phyloP scores from a whole-genome alignment of 208 protist genomes.

The Wallacemonas rigidus region DNA sequence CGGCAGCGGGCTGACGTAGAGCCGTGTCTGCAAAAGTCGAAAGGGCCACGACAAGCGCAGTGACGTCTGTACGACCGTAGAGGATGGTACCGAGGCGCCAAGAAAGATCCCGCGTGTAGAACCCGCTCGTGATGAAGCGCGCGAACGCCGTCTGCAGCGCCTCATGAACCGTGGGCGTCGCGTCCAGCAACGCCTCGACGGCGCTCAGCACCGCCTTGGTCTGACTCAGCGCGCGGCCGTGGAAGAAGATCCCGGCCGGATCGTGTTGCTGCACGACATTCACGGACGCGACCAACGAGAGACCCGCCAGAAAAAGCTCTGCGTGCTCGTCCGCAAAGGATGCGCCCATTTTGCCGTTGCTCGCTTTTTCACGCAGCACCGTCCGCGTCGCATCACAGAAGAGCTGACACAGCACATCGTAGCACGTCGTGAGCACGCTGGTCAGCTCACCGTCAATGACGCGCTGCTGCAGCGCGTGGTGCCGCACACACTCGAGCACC shows the following conservation, averaged over 20 bases:
- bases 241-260: constrained; percentile 17
- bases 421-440: constrained; percentile 27
- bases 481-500: constrained; percentile 34
- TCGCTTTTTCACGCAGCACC: background rate
- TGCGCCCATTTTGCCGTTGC: background rate
- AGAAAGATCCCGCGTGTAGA: constrained; percentile 10
- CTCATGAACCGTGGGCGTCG: background rate
- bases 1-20: constrained; percentile 1
- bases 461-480: constrained; percentile 41
- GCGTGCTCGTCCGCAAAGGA: constrained; percentile 11
- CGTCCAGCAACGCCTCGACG: constrained; percentile 2
- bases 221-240: background rate
- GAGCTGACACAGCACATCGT: constrained; percentile 30
- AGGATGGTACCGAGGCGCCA: constrained; percentile 17
- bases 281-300: constrained; percentile 8
- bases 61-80: constrained; percentile 9
- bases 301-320: constrained; percentile 9
- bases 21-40: constrained; percentile 4
- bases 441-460: constrained; percentile 44
- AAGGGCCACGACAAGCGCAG: constrained; percentile 1
- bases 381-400: constrained; percentile 31
- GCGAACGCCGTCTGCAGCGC: background rate
- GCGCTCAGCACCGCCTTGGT: constrained; percentile 2
- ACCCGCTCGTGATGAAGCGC: constrained; percentile 6
- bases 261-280: constrained; percentile 13